Evolutionary conservation across 2,329 filamentous ascomycete species (phyloP), one percentile per base, ranked within the genome.

Genomic region (Sclerotinia subarctica): DNA sequence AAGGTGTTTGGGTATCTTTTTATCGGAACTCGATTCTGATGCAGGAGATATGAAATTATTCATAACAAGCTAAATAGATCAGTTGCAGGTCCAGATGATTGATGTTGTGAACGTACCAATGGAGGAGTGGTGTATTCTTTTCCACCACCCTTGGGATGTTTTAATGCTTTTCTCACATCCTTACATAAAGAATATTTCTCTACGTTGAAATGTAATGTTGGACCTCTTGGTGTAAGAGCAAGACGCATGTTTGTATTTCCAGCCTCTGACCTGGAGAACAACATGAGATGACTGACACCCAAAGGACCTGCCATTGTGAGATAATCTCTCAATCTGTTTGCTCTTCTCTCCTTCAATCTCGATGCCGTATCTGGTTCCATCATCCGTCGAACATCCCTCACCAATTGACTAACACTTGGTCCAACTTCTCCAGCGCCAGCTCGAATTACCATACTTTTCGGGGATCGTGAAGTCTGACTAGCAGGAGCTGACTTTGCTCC

Each of bases 381-480:
- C 82, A 98, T 94, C 67, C 85, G 85, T 74, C 95, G 89, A 69
- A 98, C 91, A 81, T 99, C 95, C 74, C 91, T 89, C 29, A 94
- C 94, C 74, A 99, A 83, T 81, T 98, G 94, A 78, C 90, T 94
- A 75, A 99, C 86, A 78, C 91, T 96, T 69, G 92, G 88, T 68
- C 95, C 95, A 64, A 99, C 93, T 78, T 97, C 92, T 75, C 93
- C 91, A 74, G 94, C 94, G 75, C 95, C 95, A 76, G 97, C 94
- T 74, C 95, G 92, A 79, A 99, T 97, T 69, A 99, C 94, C 94
- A 99, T 97, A 78, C 91, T 96, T 84, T 97, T 97, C 46, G 95
- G 95, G 64, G 88, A 85, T 72, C 88, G 87, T 65, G 85, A 83
- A 51, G 75, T 72, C 69, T 82, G 84, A 32, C 88, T 85, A 69